phyloP scores from a whole-genome alignment of 305 asterid species.

The Fraxinus dipetala region DNA sequence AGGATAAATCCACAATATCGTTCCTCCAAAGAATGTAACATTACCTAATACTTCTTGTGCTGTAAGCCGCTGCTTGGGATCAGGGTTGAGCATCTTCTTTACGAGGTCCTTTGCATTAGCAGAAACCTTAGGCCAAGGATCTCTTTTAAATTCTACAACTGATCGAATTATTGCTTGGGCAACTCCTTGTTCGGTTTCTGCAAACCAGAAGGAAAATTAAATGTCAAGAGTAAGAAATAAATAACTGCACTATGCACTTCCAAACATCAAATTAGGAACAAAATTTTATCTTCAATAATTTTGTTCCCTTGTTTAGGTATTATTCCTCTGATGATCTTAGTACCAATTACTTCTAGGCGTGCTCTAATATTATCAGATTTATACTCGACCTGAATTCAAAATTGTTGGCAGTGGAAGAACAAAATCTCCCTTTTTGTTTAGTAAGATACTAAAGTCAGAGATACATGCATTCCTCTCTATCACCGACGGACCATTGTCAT shows the following conservation, averaged over 20 bases:
- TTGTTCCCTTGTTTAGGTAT: background rate
- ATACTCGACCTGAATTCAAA: background rate
- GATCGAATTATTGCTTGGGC: slow-evolving; percentile 86
- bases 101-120: slow-evolving; percentile 79
- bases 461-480: background rate
- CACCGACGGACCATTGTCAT: background rate
- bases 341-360: background rate
- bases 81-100: slow-evolving; percentile 78
- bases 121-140: slow-evolving; percentile 88
- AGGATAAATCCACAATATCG: background rate
- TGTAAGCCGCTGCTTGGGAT: slow-evolving; percentile 66
- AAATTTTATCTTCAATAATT: background rate
- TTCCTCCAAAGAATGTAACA: background rate
- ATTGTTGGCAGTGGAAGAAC: background rate
- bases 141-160: slow-evolving; percentile 67
- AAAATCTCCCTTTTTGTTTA: background rate
- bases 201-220: slow-evolving; percentile 7
- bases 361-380: background rate
- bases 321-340: background rate
- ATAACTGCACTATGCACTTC: background rate
- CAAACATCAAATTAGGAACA: background rate
- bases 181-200: slow-evolving; percentile 92
- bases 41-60: slow-evolving; percentile 80
- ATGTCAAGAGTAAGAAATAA: background rate
- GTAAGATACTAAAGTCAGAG: background rate